Percentiles rank a stretch among this genome's conserved stretches.
Evolutionary conservation across 306 rosid species (phyloP).

Genomic region (Delonix regia): DNA sequence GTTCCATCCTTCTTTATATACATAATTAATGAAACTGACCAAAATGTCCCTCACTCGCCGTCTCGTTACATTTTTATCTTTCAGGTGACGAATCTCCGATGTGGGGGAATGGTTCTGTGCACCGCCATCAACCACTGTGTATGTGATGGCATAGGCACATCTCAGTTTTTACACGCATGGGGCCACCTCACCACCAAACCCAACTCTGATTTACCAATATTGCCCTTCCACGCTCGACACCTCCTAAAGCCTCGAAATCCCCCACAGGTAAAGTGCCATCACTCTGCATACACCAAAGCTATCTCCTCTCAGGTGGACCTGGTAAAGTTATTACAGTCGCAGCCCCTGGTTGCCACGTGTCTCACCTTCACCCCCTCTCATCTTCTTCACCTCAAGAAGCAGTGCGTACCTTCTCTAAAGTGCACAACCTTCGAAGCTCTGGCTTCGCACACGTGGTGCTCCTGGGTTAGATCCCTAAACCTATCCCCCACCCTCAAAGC

Average conservation of each 20-base stretch:
- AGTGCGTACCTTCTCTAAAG: slow-evolving; percentile 62
- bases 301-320: slow-evolving; percentile 44
- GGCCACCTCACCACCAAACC: slow-evolving; percentile 53
- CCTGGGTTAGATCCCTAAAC: slow-evolving; percentile 68
- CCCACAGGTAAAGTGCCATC: slow-evolving; percentile 29
- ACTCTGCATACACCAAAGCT: slow-evolving; percentile 52
- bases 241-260: slow-evolving; percentile 60
- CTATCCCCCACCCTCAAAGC: slow-evolving; percentile 38
- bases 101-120: slow-evolving; percentile 86
- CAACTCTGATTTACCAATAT: slow-evolving; percentile 33
- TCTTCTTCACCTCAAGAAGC: slow-evolving; percentile 60
- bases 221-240: slow-evolving; percentile 65
- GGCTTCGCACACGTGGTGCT: slow-evolving; percentile 90
- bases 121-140: slow-evolving; percentile 81
- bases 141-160: slow-evolving; percentile 83
- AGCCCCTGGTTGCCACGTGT: slow-evolving; percentile 61
- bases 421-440: slow-evolving; percentile 77
- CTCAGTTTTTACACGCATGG: slow-evolving; percentile 83
- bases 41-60: not conserved
- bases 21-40: not conserved
- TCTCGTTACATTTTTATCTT: not conserved
- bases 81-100: slow-evolving; percentile 68
- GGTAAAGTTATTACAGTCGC: slow-evolving; percentile 58
- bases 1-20: not conserved
- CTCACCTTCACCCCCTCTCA: slow-evolving; percentile 53